Evolutionary conservation across 169 alveolate species (phyloP).

Genomic region (Cytauxzoon felis): DNA sequence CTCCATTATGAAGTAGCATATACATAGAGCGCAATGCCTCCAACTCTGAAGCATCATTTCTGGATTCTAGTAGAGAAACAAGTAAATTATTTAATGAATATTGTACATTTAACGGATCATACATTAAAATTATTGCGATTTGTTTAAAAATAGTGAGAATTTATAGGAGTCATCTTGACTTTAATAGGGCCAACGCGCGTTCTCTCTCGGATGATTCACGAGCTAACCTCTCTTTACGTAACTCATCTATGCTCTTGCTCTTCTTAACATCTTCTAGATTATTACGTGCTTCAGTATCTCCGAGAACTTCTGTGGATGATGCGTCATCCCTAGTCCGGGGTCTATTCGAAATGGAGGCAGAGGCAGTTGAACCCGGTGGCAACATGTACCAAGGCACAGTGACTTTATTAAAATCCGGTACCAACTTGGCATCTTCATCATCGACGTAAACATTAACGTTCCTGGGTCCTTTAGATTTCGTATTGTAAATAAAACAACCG

Average conservation of each 20-base stretch:
- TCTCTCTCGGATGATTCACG: conserved; percentile 27
- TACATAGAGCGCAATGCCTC: not conserved
- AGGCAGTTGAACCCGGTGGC: conserved; percentile 21
- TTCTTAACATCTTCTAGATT: not conserved
- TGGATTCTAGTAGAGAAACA: not conserved
- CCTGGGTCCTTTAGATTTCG: conserved; percentile 29
- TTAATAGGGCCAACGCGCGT: conserved; percentile 20
- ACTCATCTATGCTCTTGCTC: conserved; percentile 6
- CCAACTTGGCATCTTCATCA: conserved; percentile 31
- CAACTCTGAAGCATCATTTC: not conserved
- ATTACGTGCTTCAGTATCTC: conserved; percentile 17
- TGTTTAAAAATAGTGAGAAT: not conserved
- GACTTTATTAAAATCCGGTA: conserved; percentile 44
- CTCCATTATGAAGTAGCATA: not conserved
- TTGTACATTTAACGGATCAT: not conserved
- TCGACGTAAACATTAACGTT: conserved; percentile 50
- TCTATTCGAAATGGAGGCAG: conserved; percentile 9
- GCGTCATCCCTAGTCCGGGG: too few species aligned
- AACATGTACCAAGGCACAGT: conserved; percentile 60
- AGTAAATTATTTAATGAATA: conserved; percentile 2
- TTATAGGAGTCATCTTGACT: not conserved
- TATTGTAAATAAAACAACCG: conserved; percentile 42
- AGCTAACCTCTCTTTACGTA: conserved; percentile 8
- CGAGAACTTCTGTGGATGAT: not conserved
- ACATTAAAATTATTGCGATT: not conserved